phyloP scores from a whole-genome alignment of 202 grass and related monocot genomes.

The Bolboschoenoplectus hybrid region DNA sequence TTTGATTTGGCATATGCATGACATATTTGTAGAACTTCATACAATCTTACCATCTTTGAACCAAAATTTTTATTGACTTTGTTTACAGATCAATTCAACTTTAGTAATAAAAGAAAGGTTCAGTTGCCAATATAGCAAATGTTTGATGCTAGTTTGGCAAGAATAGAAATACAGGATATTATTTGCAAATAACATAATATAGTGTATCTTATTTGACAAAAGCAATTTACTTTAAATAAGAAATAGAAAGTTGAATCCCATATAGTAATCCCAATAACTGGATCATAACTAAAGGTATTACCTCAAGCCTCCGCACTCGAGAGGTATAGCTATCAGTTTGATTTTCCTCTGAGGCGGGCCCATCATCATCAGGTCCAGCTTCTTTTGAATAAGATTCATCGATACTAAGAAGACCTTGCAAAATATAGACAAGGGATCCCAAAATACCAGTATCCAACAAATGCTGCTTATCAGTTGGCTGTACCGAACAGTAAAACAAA shows the following conservation, averaged over 20 bases:
- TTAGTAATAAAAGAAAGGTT: conserved; percentile 37
- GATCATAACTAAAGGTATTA: conserved; percentile 38
- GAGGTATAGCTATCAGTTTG: conserved; percentile 53
- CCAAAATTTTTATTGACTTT: background rate
- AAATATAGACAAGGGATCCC: conserved; percentile 92
- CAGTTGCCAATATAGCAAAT: conserved; percentile 25
- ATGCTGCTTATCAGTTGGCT: conserved; percentile 88
- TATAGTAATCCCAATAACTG: background rate
- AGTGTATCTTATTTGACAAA: conserved; percentile 30
- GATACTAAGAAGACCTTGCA: conserved; percentile 81
- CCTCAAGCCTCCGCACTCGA: conserved; percentile 76
- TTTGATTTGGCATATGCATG: background rate
- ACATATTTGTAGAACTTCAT: background rate
- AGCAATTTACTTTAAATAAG: conserved; percentile 15
- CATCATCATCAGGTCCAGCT: conserved; percentile 44
- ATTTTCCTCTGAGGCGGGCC: conserved; percentile 55
- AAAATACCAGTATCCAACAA: conserved; percentile 97
- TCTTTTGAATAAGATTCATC: conserved; percentile 59
- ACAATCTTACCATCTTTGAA: conserved; percentile 17
- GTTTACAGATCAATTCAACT: conserved; percentile 19
- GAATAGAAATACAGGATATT: conserved; percentile 24
- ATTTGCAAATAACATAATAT: conserved; percentile 35
- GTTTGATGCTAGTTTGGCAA: conserved; percentile 28
- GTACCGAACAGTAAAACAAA: conserved; percentile 51
- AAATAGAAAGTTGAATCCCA: conserved; percentile 12